Base-by-base conservation (phyloP, 306 rosid genomes). In the Abrus precatorius region DNA sequence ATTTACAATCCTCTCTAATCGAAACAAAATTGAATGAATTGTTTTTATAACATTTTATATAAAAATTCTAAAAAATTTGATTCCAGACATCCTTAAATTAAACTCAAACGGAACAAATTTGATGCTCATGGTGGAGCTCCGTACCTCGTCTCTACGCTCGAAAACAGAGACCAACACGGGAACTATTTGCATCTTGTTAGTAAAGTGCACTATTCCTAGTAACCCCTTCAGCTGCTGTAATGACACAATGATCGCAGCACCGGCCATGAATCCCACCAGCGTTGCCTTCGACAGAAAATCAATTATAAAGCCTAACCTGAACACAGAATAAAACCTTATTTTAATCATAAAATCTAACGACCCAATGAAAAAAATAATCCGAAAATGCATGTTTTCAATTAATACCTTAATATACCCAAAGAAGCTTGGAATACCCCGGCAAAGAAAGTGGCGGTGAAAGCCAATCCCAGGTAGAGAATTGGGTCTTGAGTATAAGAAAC, bases 221-320 rank as follows among this genome's bases (percentile, higher is more conserved):
- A 93, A 89, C 80, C 97, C 98, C 87, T 96, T 96, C 43, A 93
- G 84, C 65, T 93, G 99, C 53, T 96, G 99, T 27, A 96, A 73
- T 44, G 95, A 89, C 69, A 96, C 99, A 55, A 96, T 93, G 50
- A 96, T 90, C 7, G 99, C 98, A 56, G 98, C 97, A 56, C 98
- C 99, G 0, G 97, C 99, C 88, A 85, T 96, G 87, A 96, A 93
- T 43, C 98, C 99, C 72, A 96, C 88, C 41, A 96, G 81, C 1
- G 98, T 96, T 41, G 99, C 94, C 86, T 89, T 96, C 10, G 99
- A 93, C 33, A 96, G 93, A 86, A 93, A 96, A 90, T 96, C 98
- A 53, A 96, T 96, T 13, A 96, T 52, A 79, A 96, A 92, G 0
- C 99, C 99, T 55, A 96, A 77, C 83, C 99, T 96, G 91, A 47